These are phyloP conservation scores for Pythium volutum DNA, from an alignment of 352 stramenopile species.

Conservation along the genomic window DNA sequence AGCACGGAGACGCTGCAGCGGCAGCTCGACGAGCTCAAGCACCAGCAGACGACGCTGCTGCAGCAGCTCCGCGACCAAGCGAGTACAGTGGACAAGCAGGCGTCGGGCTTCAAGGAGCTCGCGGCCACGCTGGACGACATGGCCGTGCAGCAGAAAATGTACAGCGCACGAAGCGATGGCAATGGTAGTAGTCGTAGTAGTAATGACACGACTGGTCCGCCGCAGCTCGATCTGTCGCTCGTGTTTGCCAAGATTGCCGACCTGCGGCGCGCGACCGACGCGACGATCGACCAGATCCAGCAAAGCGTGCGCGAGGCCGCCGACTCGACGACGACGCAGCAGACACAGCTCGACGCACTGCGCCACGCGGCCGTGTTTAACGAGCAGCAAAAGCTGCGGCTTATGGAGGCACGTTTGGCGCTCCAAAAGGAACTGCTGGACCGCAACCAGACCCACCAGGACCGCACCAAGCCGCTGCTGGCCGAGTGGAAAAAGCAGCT, in stretches of 20 bases:
- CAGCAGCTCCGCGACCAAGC: conserved; percentile 47
- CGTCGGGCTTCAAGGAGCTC: conserved; percentile 45
- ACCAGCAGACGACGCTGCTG: conserved; percentile 36
- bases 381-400: conserved; percentile 50
- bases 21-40: conserved; percentile 45
- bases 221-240: conserved; percentile 66
- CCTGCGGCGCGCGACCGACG: conserved; percentile 55
- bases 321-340: conserved; percentile 37
- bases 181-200: conserved; percentile 1
- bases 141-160: conserved; percentile 44
- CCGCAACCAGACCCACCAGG: conserved; percentile 65
- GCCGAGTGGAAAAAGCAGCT: conserved; percentile 66
- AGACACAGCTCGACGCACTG: conserved; percentile 52
- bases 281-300: conserved; percentile 52
- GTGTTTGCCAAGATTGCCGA: conserved; percentile 82
- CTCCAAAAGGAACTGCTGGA: conserved; percentile 71
- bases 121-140: conserved; percentile 51
- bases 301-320: conserved; percentile 43
- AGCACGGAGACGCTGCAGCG: conserved; percentile 35
- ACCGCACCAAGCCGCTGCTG: conserved; percentile 60
- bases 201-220: conserved; percentile 6
- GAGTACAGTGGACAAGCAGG: conserved; percentile 40
- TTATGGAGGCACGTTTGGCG: conserved; percentile 50
- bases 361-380: conserved; percentile 51
- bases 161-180: conserved; percentile 4